A percentile compares a stretch with the other conserved stretches of the same genome.
These are phyloP conservation scores for Gnaphalium uliginosum DNA, from an alignment of 129 eudicot species.

Conservation along the genomic window DNA sequence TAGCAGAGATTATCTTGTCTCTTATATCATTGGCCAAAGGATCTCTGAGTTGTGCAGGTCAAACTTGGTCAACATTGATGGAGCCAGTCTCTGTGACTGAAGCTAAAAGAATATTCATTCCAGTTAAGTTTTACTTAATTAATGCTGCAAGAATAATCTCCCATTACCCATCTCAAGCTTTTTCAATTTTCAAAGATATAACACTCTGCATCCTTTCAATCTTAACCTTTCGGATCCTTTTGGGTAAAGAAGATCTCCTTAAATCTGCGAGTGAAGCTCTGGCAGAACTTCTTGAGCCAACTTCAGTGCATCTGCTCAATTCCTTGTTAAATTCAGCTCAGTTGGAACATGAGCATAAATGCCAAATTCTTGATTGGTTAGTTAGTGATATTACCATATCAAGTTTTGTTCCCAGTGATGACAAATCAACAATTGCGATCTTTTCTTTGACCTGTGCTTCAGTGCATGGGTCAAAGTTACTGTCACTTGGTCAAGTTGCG, in stretches of 20 bases:
- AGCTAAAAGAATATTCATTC: constrained; percentile 84
- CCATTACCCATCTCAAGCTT: constrained; percentile 76
- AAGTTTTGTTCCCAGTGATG: constrained; percentile 22
- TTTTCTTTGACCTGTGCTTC: constrained; percentile 43
- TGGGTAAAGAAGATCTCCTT: constrained; percentile 55
- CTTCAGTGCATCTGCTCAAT: constrained; percentile 79
- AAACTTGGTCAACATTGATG: constrained; percentile 60
- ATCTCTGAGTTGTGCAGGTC: constrained; percentile 65
- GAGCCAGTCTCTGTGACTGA: constrained; percentile 55
- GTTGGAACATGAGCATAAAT: constrained; percentile 50
- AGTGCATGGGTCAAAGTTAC: constrained; percentile 45
- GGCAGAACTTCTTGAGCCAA: constrained; percentile 79
- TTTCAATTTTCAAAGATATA: constrained; percentile 56
- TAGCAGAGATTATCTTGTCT: constrained; percentile 58
- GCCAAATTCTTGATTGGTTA: constrained; percentile 70
- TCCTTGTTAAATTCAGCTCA: constrained; percentile 75
- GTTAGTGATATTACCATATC: constrained; percentile 37
- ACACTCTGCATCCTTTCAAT: constrained; percentile 59
- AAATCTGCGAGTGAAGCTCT: constrained; percentile 60
- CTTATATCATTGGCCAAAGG: constrained; percentile 72
- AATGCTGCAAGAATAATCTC: constrained; percentile 91
- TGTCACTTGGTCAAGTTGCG: constrained; percentile 53
- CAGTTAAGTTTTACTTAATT: constrained; percentile 81
- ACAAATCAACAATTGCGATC: constrained; percentile 26
- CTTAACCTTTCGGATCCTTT: constrained; percentile 57